Evolutionary conservation across 345 rosid species (phyloP), one percentile per base, ranked within the genome.

Genomic region (Nasturtium officinale): DNA sequence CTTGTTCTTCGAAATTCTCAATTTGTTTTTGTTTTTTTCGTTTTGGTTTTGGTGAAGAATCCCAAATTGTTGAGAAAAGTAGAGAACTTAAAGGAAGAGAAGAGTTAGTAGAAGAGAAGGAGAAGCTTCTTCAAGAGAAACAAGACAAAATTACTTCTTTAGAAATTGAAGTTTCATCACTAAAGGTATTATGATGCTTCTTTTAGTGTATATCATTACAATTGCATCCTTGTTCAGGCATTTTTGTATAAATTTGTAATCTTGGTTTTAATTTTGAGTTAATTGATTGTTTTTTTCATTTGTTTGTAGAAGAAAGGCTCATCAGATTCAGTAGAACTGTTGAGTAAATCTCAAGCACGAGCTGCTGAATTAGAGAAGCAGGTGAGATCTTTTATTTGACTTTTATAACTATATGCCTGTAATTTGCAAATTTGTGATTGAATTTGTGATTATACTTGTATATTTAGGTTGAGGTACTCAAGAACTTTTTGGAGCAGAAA

Each of bases 311-410:
- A 85, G 76, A 85, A 85, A 15, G 91, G 82, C 71, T 75, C 86
- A 21, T 29, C 79, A 46, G 86, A 84, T 83, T 84, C 84, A 40
- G 85, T 84, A 16, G 90, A 86, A 78, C 46, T 80, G 85, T 77
- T 85, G 64, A 85, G 76, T 40, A 90, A 86, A 81, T 92, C 94
- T 42, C 80, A 90, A 57, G 92, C 90, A 18, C 82, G 81, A 63
- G 92, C 80, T 40, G 84, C 67, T 26, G 96, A 90, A 63, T 83
- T 96, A 77, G 90, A 90, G 83, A 85, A 83, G 79, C 88, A 87
- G 92, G 97, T 91, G 55, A 55, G 40, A 40, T 33, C 6, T 7
- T 71, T 26, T 40, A 26, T 25, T n/a, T n/a, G n/a, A n/a, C n/a
- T n/a, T n/a, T n/a, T n/a, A n/a, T n/a, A n/a, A n/a, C n/a, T n/a